These are phyloP conservation scores for Lathyrus aphaca DNA, from an alignment of 306 rosid genomes.

Conservation along the genomic window DNA sequence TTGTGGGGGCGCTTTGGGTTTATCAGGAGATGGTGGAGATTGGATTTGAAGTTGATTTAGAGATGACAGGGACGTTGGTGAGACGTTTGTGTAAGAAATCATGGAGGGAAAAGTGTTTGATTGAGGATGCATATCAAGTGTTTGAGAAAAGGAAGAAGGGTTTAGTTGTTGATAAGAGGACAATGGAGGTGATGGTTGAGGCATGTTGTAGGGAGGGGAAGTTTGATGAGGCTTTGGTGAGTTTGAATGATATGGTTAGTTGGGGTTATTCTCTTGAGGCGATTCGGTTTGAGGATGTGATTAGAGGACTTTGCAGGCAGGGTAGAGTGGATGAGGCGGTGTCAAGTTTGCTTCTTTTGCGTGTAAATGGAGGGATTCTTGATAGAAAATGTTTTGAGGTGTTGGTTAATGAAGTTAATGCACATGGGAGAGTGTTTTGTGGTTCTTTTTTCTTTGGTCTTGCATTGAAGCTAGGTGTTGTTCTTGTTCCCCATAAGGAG, in stretches of 20 bases:
- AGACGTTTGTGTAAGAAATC: slow-evolving; percentile 61
- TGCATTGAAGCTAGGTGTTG: slow-evolving; percentile 67
- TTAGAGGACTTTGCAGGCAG: slow-evolving; percentile 57
- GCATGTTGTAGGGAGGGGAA: slow-evolving; percentile 49
- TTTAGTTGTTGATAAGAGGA: slow-evolving; percentile 44
- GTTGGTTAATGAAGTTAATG: slow-evolving; percentile 54
- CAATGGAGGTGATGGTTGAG: slow-evolving; percentile 55
- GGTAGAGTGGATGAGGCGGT: slow-evolving; percentile 57
- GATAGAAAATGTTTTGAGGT: slow-evolving; percentile 42
- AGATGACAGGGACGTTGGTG: slow-evolving; percentile 60
- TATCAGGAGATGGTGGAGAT: slow-evolving; percentile 62
- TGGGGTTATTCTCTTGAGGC: slow-evolving; percentile 48
- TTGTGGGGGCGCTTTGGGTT: slow-evolving; percentile 41
- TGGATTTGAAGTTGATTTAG: slow-evolving; percentile 57
- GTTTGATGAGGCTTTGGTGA: slow-evolving; percentile 48
- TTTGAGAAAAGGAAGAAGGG: slow-evolving; percentile 62
- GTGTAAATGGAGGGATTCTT: slow-evolving; percentile 46
- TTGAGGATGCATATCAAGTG: slow-evolving; percentile 53
- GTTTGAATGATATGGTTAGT: slow-evolving; percentile 52
- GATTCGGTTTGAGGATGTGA: slow-evolving; percentile 43
- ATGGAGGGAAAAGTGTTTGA: slow-evolving; percentile 42
- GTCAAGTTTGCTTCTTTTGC: slow-evolving; percentile 45
- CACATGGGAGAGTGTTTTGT: slow-evolving; percentile 40
- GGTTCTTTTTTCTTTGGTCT: slow-evolving; percentile 54
- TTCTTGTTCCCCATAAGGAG: slow-evolving; percentile 37